Conservation (phyloP, 2,329 filamentous ascomycete species). For the Colletotrichum eremochloae region DNA sequence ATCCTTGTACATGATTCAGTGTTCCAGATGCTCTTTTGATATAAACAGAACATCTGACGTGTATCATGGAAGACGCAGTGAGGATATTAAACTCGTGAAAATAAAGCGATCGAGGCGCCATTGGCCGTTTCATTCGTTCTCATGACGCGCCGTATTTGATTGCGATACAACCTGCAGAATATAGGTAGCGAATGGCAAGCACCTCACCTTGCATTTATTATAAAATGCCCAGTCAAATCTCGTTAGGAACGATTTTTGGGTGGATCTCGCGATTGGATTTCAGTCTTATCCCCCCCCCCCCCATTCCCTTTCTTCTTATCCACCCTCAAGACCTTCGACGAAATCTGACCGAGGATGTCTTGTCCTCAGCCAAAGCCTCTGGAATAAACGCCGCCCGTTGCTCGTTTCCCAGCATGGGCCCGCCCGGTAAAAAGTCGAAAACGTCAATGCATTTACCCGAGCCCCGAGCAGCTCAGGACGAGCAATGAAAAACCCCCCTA, state of each 20-base stretch:
- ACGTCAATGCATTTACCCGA: conserved; percentile 24
- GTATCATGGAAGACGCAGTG: neutral
- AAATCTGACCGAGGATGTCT: neutral
- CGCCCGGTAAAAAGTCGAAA: too few relatives aligned
- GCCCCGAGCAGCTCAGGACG: neutral
- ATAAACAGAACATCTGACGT: neutral
- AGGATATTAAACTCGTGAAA: neutral
- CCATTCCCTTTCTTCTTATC: neutral
- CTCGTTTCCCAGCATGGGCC: neutral
- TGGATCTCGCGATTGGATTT: neutral
- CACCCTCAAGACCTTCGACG: neutral
- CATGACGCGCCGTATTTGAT: neutral
- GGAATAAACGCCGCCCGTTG: neutral
- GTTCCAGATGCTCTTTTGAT: neutral
- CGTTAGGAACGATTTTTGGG: neutral
- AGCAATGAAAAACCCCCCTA: neutral
- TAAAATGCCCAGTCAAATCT: neutral
- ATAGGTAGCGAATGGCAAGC: neutral
- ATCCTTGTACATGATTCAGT: neutral
- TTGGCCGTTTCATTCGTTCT: neutral
- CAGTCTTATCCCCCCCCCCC: neutral
- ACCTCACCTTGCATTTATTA: neutral
- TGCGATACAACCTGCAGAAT: neutral
- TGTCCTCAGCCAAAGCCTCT: too few relatives aligned
- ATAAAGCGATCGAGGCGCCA: neutral